Base-by-base conservation (phyloP, 2,329 filamentous ascomycete genomes). In the Aspergillus brunneoviolaceus region DNA sequence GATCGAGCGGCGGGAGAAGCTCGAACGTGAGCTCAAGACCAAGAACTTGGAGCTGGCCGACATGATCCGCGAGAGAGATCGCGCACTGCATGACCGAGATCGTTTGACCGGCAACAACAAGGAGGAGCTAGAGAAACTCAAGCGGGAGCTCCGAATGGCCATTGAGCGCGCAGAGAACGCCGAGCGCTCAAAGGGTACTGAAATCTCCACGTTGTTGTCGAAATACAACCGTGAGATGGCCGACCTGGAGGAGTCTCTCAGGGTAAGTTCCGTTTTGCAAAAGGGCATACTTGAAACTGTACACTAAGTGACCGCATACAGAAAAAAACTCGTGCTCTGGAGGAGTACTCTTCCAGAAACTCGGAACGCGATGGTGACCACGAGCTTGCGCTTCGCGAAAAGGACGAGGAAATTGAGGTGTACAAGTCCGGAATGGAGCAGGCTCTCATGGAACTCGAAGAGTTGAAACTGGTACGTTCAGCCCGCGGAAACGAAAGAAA, bases 401-500 rank as follows among this genome's bases (percentile, higher is more conserved):
- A 97, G 81, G 95, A 99, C 73, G 93, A 97, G 70, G 95, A 99
- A 78, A 87, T 99, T 27, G 95, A 98, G 77, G 93, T 98, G 51
- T 96, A 96, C 84, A 96, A 97, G 80, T 92, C 93, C 50, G 93
- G 92, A 70, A 96, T 99, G 91, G 95, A 99, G 73, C 91, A 98
- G 79, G 93, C 94, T 3, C 81, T 99, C 59, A 85, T 98, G 55
- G 93, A 97, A 77, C 83, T 99, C 61, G 94, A 96, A 72, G 92
- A 97, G 72, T 81, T 97, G 64, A 92, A 84, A 67, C 63, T 82
- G 86, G 82, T 82, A 72, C 59, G 74, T 69, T 53, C 14, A 23
- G 19, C 39, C 21, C 2, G 19, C 5, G 45, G 10, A 33, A 42
- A n/a, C 27, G 25, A 21, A 54, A 42, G n/a, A 5, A 33, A n/a